Evolutionary conservation across 148 eudicot species (phyloP), one percentile per base, ranked within the genome.

Genomic region (Camellia japonica): DNA sequence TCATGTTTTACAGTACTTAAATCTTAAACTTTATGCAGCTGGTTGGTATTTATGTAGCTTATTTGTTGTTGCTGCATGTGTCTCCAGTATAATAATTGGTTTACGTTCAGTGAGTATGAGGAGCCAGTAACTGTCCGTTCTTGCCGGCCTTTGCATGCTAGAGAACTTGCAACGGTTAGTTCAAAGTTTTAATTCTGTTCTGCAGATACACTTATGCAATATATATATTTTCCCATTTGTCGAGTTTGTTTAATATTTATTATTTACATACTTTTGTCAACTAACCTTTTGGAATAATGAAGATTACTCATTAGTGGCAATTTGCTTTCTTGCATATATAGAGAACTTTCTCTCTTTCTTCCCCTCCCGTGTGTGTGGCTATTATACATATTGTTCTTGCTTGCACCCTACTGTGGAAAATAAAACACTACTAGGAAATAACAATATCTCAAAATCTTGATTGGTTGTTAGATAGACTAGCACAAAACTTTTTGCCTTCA

Each of bases 11-110:
- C 5, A n/a, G 3, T 6, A 7, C 60, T 78, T 10, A 42, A 38
- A 30, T 38, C 11, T 23, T 23, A 23, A 16, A 5, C 67, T 75
- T 38, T 23, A 16, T 18, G 7, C 8, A 38, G 60, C 23, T 70
- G 30, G 10, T 51, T 71, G 59, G 30, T 68, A 14, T 52, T 52
- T 61, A n/a, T 52, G 46, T 67, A 61, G 65, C 82, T 82, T 56
- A 80, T 60, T 2, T 51, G 38, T 78, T 79, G 44, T 69, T 76
- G 67, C 67, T 87, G 82, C 75, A 67, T 84, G 9, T 80, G 19
- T 82, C 61, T 79, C 78, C 94, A 96, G 98, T 96, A 91, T 81
- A 96, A 96, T 83, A 93, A 86, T 80, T 96, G 99, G 99, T 96
- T 90, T 81, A 96, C 99, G 42, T 93, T 93, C 87, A 93, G 87